A percentile compares a stretch with the other conserved stretches of the same genome.
phyloP scores from a whole-genome alignment of 495 filamentous ascomycete species.

The Tuber borchii region DNA sequence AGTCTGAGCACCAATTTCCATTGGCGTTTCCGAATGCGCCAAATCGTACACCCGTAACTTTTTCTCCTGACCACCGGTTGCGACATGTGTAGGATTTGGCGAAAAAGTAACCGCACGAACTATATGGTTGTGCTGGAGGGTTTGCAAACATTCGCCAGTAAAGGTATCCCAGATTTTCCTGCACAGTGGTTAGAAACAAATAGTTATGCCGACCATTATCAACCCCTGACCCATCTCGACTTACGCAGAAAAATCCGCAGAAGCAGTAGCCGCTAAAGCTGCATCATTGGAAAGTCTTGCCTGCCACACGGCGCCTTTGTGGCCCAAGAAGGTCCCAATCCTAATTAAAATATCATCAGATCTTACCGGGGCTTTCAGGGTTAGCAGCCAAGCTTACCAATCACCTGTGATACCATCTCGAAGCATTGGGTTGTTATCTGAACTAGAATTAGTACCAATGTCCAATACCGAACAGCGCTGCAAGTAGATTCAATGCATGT shows the following conservation, averaged over 20 bases:
- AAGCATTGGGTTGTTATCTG: constrained; percentile 97
- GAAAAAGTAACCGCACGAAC: constrained; percentile 90
- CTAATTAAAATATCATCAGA: constrained; percentile 43
- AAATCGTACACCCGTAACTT: constrained; percentile 93
- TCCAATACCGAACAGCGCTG: not conserved
- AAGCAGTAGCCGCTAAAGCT: constrained; percentile 79
- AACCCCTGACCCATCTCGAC: constrained; percentile 38
- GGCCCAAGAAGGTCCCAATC: constrained; percentile 97
- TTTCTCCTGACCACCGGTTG: constrained; percentile 92
- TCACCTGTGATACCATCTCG: constrained; percentile 94
- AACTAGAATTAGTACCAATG: constrained; percentile 3
- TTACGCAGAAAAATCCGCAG: constrained; percentile 92
- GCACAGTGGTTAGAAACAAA: constrained; percentile 23
- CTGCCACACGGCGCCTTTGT: constrained; percentile 98
- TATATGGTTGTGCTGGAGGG: constrained; percentile 86
- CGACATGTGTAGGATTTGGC: constrained; percentile 65
- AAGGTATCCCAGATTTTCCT: constrained; percentile 96
- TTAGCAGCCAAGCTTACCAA: constrained; percentile 52
- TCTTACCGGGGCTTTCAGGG: not conserved
- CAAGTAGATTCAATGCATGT: not conserved
- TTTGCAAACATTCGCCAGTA: constrained; percentile 81
- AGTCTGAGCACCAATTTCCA: constrained; percentile 77
- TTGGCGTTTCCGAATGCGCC: constrained; percentile 46
- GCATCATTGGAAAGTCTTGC: constrained; percentile 83
- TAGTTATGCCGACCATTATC: constrained; percentile 5